Base-by-base conservation (phyloP, 306 rosid genomes). In the Quercus parvula region DNA sequence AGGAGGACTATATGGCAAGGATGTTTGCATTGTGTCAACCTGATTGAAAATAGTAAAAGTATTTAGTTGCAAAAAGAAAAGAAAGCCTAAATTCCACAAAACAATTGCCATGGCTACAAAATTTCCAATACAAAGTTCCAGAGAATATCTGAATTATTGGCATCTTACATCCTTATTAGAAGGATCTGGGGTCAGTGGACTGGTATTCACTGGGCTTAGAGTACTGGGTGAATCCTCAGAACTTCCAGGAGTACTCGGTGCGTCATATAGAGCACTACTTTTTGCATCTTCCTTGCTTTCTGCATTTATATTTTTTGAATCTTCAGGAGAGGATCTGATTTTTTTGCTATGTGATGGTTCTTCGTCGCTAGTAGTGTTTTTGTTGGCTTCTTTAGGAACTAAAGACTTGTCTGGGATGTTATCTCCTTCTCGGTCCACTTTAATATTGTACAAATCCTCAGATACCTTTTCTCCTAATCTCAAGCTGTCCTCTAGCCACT, bases 401-500 rank as follows among this genome's bases (percentile, higher is more conserved):
- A 58, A 64, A 61, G 78, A 56, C 68, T 80, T 81, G 4, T 86
- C 88, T 59, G 69, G 70, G 59, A 64, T 77, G 58, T 72, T 67
- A 75, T 81, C 85, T 57, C 62, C 85, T 67, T 71, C 84, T 9
- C 80, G 66, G 51, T 79, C 92, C 84, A 83, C 74, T 63, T 86
- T 87, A 35, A 91, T 71, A 75, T 52, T 35, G 80, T 90, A 91
- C 83, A 81, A 75, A 78, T 90, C 94, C 88, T 92, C 95, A 17
- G 91, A 83, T 19, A 81, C 83, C 80, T 85, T 88, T 86, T 88
- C 92, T 56, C 95, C 97, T 55, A 90, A 80, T 77, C 88, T 91
- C 88, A 94, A 87, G 83, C 97, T 79, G 74, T 92, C 99, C 76
- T 92, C 96, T 62, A 95, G 79, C 99, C 99, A 92, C 55, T 87